These are phyloP conservation scores for Tetrahymena thermophila DNA, from an alignment of 73 alveolate genomes.

Conservation along the genomic window DNA sequence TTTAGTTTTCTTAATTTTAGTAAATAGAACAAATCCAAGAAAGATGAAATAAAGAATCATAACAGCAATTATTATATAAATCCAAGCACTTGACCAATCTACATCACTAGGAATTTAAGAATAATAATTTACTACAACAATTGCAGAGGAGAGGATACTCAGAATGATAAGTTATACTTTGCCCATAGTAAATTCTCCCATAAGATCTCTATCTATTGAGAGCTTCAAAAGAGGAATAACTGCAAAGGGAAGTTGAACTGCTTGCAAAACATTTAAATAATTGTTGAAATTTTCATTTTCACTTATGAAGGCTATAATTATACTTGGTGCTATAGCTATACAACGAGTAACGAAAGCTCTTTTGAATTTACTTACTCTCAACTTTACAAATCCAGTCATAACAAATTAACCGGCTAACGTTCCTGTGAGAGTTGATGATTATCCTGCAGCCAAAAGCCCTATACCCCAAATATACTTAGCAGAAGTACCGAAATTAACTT, in stretches of 20 bases:
- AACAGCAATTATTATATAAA: not conserved
- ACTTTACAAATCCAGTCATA: constrained; percentile 24
- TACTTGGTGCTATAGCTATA: constrained; percentile 58
- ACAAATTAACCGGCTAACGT: constrained; percentile 73
- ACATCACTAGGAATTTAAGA: not conserved
- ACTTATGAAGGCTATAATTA: constrained; percentile 48
- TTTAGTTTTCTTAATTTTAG: not conserved
- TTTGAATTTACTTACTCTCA: constrained; percentile 56
- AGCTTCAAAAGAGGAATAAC: constrained; percentile 60
- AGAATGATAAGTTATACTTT: not conserved
- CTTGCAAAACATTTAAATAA: constrained; percentile 35
- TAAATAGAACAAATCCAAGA: not conserved
- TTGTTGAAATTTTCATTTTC: constrained; percentile 15
- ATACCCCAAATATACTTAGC: constrained; percentile 61
- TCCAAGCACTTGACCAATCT: not conserved
- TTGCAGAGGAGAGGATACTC: not conserved
- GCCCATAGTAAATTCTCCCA: constrained; percentile 50
- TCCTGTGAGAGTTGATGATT: constrained; percentile 78
- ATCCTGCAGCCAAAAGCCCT: constrained; percentile 81
- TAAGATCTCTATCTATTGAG: constrained; percentile 29
- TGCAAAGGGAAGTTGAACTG: constrained; percentile 63
- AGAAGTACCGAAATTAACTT: constrained; percentile 41
- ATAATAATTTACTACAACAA: not conserved
- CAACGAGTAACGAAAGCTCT: constrained; percentile 58
- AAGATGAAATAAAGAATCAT: not conserved